Evolutionary conservation across 164 flowering plant genomes (phyloP).

Genomic region (Liquidambar formosana): DNA sequence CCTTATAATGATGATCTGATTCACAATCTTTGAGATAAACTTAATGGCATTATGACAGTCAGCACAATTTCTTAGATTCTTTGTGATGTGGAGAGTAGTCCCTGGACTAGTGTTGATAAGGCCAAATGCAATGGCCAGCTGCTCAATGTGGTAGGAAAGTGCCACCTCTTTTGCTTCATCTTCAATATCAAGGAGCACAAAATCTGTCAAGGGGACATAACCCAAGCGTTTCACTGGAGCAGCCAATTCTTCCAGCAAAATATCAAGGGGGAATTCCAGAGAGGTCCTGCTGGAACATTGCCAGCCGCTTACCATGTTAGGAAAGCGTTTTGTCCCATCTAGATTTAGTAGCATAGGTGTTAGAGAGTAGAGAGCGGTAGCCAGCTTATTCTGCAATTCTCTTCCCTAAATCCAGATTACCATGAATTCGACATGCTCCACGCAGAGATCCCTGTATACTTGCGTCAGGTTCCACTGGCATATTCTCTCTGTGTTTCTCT

Average conservation of each 20-base stretch:
- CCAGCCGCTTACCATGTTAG: no score
- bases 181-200: no score
- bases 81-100: conserved; percentile 26
- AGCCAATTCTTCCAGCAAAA: conserved; percentile 17
- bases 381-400: conserved; percentile 25
- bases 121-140: no score
- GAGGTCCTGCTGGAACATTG: no score
- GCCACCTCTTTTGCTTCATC: conserved; percentile 35
- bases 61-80: conserved; percentile 38
- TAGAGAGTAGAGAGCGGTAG: conserved; percentile 33
- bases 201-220: no score
- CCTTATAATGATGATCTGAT: conserved; percentile 28
- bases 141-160: conserved; percentile 39
- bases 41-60: no score
- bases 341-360: conserved; percentile 34
- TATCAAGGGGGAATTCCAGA: no score
- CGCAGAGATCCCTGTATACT: conserved; percentile 37
- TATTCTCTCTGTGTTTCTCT: conserved; percentile 21
- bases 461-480: conserved; percentile 31
- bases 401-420: conserved; percentile 31
- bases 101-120: conserved; percentile 29
- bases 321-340: conserved; percentile 31
- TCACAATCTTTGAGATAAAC: no score
- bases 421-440: conserved; percentile 33
- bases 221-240: conserved; percentile 29